Evolutionary conservation across 495 filamentous ascomycete genomes (phyloP).

Genomic region (Daldinia bambusicola): DNA sequence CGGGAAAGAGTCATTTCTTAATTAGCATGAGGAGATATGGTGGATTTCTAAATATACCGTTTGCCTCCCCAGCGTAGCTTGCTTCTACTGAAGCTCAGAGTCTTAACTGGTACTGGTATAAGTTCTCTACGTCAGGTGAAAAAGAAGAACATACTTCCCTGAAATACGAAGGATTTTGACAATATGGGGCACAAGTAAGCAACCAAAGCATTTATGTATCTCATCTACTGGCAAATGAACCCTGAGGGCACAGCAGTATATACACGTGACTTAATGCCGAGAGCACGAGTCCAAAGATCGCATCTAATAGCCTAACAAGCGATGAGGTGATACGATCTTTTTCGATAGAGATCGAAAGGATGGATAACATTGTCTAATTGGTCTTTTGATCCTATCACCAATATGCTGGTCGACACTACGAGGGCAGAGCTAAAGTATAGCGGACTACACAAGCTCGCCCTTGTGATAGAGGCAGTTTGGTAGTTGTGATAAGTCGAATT

Average conservation of each 20-base stretch:
- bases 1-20: background rate
- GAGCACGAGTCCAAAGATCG: background rate
- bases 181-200: no score
- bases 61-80: background rate
- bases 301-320: conserved; percentile 1
- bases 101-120: background rate
- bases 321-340: conserved; percentile 19
- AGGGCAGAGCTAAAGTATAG: conserved; percentile 1
- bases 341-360: conserved; percentile 11
- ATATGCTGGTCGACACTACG: background rate
- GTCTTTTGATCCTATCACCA: conserved; percentile 13
- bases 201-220: no score
- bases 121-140: background rate
- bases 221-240: no score
- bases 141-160: background rate
- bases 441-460: background rate
- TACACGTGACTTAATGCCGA: background rate
- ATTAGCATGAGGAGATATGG: background rate
- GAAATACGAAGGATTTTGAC: no score
- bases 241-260: background rate
- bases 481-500: conserved; percentile 6
- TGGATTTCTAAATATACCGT: background rate
- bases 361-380: background rate
- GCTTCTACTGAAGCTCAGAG: background rate
- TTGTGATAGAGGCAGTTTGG: conserved; percentile 15